These are phyloP conservation scores for Madurella mycetomatis DNA, from an alignment of 2,329 filamentous ascomycete species.

Conservation along the genomic window DNA sequence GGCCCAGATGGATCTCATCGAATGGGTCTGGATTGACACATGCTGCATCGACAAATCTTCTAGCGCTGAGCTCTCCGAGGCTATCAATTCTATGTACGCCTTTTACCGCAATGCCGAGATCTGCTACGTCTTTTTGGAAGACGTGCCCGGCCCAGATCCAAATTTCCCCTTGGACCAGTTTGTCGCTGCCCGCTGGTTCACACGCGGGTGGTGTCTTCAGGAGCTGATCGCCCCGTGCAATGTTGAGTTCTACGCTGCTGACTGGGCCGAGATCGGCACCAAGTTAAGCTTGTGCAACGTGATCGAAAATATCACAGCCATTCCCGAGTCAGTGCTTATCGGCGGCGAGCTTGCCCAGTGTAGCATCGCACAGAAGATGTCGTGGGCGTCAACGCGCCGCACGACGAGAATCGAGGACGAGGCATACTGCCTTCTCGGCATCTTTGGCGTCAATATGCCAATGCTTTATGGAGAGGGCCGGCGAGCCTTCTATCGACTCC, in stretches of 20 bases:
- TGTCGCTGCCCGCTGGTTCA: constrained; percentile 3
- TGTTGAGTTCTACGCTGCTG: constrained; percentile 3
- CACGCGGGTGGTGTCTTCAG: constrained; percentile 7
- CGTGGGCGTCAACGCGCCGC: constrained; percentile 4
- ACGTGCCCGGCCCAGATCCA: not conserved
- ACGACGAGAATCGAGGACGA: constrained; percentile 7
- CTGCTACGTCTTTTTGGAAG: constrained; percentile 4
- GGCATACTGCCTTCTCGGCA: not conserved
- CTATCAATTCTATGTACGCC: constrained; percentile 1
- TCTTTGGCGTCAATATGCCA: no score
- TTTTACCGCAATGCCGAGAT: constrained; percentile 2
- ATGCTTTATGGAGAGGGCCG: no score
- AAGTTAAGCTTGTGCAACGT: not conserved
- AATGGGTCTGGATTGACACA: constrained; percentile 9
- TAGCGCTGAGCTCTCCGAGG: constrained; percentile 3
- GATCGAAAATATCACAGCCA: not conserved
- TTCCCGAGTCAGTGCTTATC: not conserved
- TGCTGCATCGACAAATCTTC: constrained; percentile 9
- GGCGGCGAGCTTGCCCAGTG: not conserved
- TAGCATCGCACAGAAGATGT: constrained; percentile 2
- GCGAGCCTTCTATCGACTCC: no score
- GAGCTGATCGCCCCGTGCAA: not conserved
- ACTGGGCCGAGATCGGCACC: constrained; percentile 15
- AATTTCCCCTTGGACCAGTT: not conserved
- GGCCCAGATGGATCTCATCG: not conserved